Conservation (phyloP, 441 rosid genomes). For the Rhodomyrtus psidioides region DNA sequence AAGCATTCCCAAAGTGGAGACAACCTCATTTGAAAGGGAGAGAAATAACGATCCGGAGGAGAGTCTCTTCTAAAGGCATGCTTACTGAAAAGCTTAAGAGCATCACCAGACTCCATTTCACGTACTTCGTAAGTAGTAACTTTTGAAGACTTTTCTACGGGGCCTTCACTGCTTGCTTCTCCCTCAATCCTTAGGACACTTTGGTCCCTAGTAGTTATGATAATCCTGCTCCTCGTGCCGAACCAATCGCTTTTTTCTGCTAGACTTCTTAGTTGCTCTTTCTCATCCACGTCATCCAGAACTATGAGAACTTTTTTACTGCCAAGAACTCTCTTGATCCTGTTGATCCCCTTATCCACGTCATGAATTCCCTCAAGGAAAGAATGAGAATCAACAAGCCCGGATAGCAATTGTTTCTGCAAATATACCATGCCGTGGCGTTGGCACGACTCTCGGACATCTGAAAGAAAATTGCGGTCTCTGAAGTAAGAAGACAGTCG, state of each 20-base stretch:
- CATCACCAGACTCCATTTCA: not conserved
- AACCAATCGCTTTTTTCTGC: not conserved
- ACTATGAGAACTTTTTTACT: not conserved
- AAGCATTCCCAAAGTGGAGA: not conserved
- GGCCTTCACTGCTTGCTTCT: not conserved
- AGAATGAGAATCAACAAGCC: accelerated
- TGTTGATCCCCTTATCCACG: not conserved
- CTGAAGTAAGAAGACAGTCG: accelerated
- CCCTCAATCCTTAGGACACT: not conserved
- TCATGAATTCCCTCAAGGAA: not conserved
- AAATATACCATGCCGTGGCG: not conserved
- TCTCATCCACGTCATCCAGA: accelerated
- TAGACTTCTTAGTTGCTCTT: not conserved
- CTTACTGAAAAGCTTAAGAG: not conserved
- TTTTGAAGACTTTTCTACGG: not conserved
- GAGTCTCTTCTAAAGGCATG: not conserved
- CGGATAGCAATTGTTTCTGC: not conserved
- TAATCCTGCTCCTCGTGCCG: accelerated
- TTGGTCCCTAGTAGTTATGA: not conserved
- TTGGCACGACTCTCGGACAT: accelerated
- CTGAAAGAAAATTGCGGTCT: too few relatives aligned
- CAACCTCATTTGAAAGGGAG: not conserved
- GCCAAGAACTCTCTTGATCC: not conserved
- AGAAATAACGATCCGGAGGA: accelerated
- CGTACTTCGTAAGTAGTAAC: accelerated